phyloP scores from a whole-genome alignment of 78 protist species.

The Parvularia atlantis region DNA sequence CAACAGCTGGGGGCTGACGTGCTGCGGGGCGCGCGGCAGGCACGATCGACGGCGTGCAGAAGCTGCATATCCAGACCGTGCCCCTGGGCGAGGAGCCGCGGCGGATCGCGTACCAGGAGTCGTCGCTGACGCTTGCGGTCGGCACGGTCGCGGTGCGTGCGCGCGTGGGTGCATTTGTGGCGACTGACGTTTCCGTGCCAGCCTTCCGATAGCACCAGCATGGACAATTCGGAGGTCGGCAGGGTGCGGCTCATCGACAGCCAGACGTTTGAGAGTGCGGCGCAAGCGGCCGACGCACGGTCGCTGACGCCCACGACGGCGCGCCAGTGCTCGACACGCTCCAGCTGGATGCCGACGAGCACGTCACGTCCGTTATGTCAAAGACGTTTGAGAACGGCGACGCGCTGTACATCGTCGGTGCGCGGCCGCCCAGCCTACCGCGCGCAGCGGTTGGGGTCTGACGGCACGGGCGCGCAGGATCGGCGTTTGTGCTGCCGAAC shows the following conservation, averaged over 20 bases:
- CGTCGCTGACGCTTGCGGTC: background rate
- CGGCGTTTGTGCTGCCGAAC: constrained; percentile 46
- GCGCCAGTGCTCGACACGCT: background rate
- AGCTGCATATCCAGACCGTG: constrained; percentile 68
- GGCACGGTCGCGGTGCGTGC: background rate
- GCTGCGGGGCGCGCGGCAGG: too few species aligned
- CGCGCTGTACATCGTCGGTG: too few species aligned
- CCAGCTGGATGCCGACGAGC: constrained; percentile 19
- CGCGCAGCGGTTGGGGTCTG: background rate
- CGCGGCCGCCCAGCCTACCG: background rate
- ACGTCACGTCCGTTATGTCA: background rate
- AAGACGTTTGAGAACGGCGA: background rate
- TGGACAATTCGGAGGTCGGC: background rate
- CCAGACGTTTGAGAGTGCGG: constrained; percentile 64
- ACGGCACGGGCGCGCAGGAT: background rate
- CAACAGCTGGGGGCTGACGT: too few species aligned
- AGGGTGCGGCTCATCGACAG: constrained; percentile 36
- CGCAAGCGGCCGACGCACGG: too few species aligned
- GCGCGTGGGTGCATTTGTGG: background rate
- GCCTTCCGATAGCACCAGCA: background rate
- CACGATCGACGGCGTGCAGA: constrained; percentile 78
- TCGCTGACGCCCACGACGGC: too few species aligned
- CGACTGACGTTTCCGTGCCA: background rate
- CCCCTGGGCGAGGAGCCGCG: constrained; percentile 73
- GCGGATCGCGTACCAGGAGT: constrained; percentile 40